Evolutionary conservation across 2,329 filamentous ascomycete species (phyloP), one percentile per base, ranked within the genome.

Genomic region (Ceratocystis cacaofunesta): DNA sequence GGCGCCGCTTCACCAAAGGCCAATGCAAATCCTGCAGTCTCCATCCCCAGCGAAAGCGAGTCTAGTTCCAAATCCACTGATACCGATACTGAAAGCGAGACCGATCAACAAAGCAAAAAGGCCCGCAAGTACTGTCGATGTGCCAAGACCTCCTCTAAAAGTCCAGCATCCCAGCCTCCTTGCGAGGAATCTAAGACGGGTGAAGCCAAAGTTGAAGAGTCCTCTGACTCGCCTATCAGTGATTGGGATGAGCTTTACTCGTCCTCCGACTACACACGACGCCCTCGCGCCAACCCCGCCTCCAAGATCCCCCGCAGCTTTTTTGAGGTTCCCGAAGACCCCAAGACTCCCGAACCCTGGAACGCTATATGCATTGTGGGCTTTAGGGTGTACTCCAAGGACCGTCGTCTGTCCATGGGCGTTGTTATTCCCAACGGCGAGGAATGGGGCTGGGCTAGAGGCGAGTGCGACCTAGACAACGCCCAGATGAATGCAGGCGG

Each of bases 301-400:
- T 70, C 75, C 1, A 72, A 74, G 0, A 69, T 75, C 0, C 69
- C 72, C 0, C 69, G 71, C 2, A 71, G 71, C 3, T 75, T 76
- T 5, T 74, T 76, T 1, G 80, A 81, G 46, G 79, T 81, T 22
- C 79, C 78, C 0, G 80, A 83, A n/a, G 82, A 84, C 66, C 81
- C 85, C 70, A 81, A 79, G 67, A 75, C 78, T 70, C 73, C 78
- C 0, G 78, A 82, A 28, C 80, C 82, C 1, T 86, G 84, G 84
- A 85, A 86, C 70, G 83, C 84, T 3, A 78, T 86, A 58, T 81
- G 79, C 63, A 80, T 85, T 19, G 78, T 86, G 0, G 83, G 84
- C 0, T 74, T 86, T 63, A 78, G 82, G 3, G 80, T 86, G 5
- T 86, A 85, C 72, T 81, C 80, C 70, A 83, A 81, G 72, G 81